Evolutionary conservation across 23 red algal genomes (phyloP), one percentile per base, ranked within the genome.

Genomic region (Gracilaria vermiculophylla): DNA sequence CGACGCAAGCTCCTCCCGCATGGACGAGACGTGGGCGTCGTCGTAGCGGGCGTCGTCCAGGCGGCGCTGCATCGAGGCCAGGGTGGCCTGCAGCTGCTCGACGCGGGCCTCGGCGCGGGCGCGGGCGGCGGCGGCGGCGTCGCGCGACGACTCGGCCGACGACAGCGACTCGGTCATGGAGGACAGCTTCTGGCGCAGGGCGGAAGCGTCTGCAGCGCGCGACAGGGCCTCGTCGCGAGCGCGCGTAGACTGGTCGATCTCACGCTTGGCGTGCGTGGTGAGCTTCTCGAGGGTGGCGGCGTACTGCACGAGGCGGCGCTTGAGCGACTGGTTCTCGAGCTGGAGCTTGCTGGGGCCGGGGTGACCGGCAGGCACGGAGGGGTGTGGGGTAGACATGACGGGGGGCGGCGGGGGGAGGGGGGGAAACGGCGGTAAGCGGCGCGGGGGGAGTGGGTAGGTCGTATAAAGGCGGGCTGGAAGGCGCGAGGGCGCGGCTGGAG

Each of bases 301-400:
- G 54, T 88, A 88, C n/a, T 88, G 84, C 41, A 88, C 84, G n/a
- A 88, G 53, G 2, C 84, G 66, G 47, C 84, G 84, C 28, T 88
- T 88, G 2, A 88, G 43, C n/a, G 66, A 76, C 51, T 88, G 84
- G 49, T 88, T 88, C 69, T 88, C 84, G 5, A 77, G 53, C 69
- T 88, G 60, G 34, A 88, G 69, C 57, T 88, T 88, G 24, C 35
- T 31, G 27, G 43, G 19, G 13, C 47, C 3, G 13, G n/a, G 28
- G 6, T 31, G 81, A 2, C 28, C 51, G 9, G 43, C 41, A 12
- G 81, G 43, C 21, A 62, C 45, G 11, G 81, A 62, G 17, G 53
- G 60, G 25, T 64, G 78, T 65, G 62, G 55, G 78, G 53, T 61
- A 25, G 78, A 82, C 53, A 64, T 60, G 60, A 39, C 65, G 78